phyloP scores from a whole-genome alignment of 257 asterid genomes.

The Solanum gracilifrons region DNA sequence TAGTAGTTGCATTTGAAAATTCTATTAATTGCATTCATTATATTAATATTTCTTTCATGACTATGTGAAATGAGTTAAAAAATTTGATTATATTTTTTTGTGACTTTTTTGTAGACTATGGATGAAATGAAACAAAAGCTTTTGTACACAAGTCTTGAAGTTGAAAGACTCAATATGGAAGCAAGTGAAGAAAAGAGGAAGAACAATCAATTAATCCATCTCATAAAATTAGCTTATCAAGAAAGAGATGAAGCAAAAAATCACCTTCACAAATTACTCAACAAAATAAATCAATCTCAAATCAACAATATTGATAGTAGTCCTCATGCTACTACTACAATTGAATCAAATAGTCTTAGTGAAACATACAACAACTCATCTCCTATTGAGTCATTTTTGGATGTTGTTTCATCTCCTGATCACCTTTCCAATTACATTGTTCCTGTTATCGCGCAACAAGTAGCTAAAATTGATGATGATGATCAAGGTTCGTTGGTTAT shows the following conservation, averaged over 20 bases:
- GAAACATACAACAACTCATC: conserved; percentile 37
- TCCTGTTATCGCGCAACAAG: not conserved
- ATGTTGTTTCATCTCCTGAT: conserved; percentile 40
- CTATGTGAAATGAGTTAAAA: not conserved
- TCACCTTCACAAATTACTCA: conserved; percentile 30
- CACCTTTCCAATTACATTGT: not conserved
- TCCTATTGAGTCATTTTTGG: conserved; percentile 36
- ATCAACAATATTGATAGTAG: conserved; percentile 15
- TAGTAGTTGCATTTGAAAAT: not conserved
- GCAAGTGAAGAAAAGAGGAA: conserved; percentile 21
- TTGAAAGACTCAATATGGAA: conserved; percentile 22
- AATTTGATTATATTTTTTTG: not conserved
- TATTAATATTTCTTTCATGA: not conserved
- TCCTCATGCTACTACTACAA: not conserved
- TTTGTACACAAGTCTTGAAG: conserved; percentile 9
- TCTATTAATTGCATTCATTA: not conserved
- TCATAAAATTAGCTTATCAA: conserved; percentile 9
- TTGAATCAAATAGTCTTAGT: conserved; percentile 59
- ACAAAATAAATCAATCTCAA: conserved; percentile 16
- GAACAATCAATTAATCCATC: conserved; percentile 15
- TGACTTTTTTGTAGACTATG: conserved; percentile 9
- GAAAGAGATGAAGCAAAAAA: conserved; percentile 35
- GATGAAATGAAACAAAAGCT: conserved; percentile 31
- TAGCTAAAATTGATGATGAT: not conserved
- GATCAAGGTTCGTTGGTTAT: conserved; percentile 39